phyloP scores from a whole-genome alignment of 495 filamentous ascomycete genomes.

The Trichoderma gamsii region DNA sequence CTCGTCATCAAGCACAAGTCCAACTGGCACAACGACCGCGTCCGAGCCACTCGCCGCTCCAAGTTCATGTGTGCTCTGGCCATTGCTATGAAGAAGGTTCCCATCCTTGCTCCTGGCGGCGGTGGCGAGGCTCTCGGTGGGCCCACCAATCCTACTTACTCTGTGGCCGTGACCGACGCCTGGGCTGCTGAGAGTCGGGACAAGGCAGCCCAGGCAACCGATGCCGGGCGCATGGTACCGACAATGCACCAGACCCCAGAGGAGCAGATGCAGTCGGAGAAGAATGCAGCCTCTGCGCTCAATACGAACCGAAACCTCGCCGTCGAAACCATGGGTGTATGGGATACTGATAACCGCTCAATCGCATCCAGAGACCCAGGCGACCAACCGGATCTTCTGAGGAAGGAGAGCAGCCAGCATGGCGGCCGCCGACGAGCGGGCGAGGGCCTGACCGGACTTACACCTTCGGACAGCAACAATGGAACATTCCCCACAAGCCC shows the following conservation, averaged over 20 bases:
- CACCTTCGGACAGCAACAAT: neutral
- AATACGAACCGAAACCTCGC: conserved; percentile 11
- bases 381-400: conserved; percentile 21
- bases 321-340: conserved; percentile 14
- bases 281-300: neutral
- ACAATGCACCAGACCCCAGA: conserved; percentile 18
- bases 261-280: conserved; percentile 4
- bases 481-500: neutral
- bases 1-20: conserved; percentile 86
- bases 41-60: conserved; percentile 76
- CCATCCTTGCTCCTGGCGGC: conserved; percentile 76
- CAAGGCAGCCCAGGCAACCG: conserved; percentile 54
- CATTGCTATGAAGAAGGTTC: conserved; percentile 75
- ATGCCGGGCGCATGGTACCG: conserved; percentile 55
- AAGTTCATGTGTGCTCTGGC: conserved; percentile 97
- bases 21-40: conserved; percentile 90
- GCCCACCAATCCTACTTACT: conserved; percentile 63
- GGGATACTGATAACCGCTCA: conserved; percentile 14
- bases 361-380: conserved; percentile 23
- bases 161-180: conserved; percentile 62
- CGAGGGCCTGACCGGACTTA: conserved; percentile 13
- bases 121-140: conserved; percentile 62
- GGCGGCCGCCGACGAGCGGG: conserved; percentile 15
- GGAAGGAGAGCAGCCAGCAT: conserved; percentile 8
- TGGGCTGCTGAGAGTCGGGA: conserved; percentile 54